Evolutionary conservation across 257 asterid species (phyloP).

Genomic region (Capsicum rhomboideum): DNA sequence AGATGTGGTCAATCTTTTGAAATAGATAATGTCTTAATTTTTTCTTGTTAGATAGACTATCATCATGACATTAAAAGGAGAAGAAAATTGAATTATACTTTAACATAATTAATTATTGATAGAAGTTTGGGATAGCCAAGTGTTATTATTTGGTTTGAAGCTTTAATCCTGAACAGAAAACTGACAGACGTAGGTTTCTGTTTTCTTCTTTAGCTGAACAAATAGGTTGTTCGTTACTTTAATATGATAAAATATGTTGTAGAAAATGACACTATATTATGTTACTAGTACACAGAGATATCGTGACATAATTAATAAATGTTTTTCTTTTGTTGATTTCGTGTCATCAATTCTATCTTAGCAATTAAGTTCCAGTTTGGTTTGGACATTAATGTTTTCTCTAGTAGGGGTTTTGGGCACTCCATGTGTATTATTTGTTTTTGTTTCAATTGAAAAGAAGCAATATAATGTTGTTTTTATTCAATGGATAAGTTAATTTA

Average conservation of each 20-base stretch:
- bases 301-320: not conserved
- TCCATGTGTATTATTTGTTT: not conserved
- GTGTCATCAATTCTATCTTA: not conserved
- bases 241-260: not conserved
- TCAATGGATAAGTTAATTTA: not conserved
- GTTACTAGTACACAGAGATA: not conserved
- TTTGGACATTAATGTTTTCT: not conserved
- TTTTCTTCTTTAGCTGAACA: not conserved
- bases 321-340: not conserved
- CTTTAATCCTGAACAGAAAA: not conserved
- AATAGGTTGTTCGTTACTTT: not conserved
- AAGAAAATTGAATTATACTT: not conserved
- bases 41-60: not conserved
- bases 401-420: not conserved
- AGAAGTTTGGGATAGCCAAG: not conserved
- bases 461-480: not conserved
- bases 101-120: not conserved
- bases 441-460: not conserved
- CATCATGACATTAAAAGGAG: not conserved
- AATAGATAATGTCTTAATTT: not conserved
- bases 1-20: not conserved
- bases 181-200: not conserved
- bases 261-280: not conserved
- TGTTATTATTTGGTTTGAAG: not conserved
- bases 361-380: not conserved